phyloP scores from a whole-genome alignment of 2,329 filamentous ascomycete species.

The Zymoseptoria brevis region DNA sequence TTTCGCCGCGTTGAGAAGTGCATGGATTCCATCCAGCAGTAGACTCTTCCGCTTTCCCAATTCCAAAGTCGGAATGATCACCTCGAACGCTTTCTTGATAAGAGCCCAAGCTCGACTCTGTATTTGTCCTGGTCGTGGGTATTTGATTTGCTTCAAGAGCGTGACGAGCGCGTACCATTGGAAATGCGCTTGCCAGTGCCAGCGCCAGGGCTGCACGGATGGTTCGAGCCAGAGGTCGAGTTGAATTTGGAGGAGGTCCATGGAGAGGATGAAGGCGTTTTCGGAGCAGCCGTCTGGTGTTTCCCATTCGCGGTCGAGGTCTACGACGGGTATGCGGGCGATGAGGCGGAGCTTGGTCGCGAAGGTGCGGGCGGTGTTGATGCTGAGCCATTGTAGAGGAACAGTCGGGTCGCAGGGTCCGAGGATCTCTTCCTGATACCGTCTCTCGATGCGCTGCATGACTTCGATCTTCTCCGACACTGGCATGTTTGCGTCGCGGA shows the following conservation, averaged over 20 bases:
- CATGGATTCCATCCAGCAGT: conserved; percentile 16
- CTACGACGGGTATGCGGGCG: conserved; percentile 17
- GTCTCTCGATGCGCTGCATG: conserved; percentile 18
- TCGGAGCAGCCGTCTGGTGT: conserved; percentile 17
- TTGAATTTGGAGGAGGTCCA: conserved; percentile 20
- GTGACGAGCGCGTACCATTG: conserved; percentile 23
- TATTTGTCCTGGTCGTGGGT: conserved; percentile 12
- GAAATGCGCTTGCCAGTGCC: conserved; percentile 23
- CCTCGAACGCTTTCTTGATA: conserved; percentile 18
- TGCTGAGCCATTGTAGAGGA: conserved; percentile 19
- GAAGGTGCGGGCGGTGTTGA: conserved; percentile 20
- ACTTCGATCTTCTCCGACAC: conserved; percentile 19
- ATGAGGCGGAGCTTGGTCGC: conserved; percentile 21
- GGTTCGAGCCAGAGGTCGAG: conserved; percentile 22
- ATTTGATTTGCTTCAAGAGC: conserved; percentile 19
- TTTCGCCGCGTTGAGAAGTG: conserved; percentile 17
- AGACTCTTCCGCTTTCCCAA: conserved; percentile 13
- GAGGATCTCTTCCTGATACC: conserved; percentile 18
- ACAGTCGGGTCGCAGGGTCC: conserved; percentile 21
- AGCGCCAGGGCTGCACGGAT: conserved; percentile 20
- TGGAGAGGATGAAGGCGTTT: conserved; percentile 19
- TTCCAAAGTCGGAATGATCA: conserved; percentile 19
- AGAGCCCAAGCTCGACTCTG: conserved; percentile 17
- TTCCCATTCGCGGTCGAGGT: conserved; percentile 16
- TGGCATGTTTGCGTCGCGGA: conserved; percentile 16